Conservation (phyloP, 108 stramenopile species). For the Schizochytrium sp. region DNA sequence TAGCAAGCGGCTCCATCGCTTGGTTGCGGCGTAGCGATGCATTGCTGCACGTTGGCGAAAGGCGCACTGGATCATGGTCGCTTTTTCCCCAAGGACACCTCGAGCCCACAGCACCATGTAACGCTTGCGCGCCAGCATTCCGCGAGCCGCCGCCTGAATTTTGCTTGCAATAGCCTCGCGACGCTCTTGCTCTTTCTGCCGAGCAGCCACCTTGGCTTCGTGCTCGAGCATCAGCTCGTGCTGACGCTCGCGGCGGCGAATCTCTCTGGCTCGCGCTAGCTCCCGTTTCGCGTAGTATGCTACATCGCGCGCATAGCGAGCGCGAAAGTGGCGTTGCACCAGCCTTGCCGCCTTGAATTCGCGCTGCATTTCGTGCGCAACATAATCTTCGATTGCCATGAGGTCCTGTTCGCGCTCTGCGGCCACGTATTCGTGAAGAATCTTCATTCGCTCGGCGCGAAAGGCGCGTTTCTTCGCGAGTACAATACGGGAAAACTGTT, state of each 20-base stretch:
- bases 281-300: neutral
- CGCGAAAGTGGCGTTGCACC: neutral
- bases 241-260: neutral
- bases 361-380: neutral
- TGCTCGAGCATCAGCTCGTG: neutral
- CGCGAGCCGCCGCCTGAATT: neutral
- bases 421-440: neutral
- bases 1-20: neutral
- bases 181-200: neutral
- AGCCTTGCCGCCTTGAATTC: neutral
- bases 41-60: neutral
- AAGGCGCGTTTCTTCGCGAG: neutral
- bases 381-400: neutral
- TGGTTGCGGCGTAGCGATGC: neutral
- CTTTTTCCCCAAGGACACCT: neutral
- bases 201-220: neutral
- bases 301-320: neutral
- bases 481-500: neutral
- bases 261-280: neutral
- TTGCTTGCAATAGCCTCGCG: neutral
- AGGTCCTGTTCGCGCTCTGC: neutral
- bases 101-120: neutral
- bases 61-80: neutral
- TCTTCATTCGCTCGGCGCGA: neutral
- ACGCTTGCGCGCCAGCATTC: neutral